Conservation (phyloP, 129 eudicot species). For the Chrysanthemum makinoi region DNA sequence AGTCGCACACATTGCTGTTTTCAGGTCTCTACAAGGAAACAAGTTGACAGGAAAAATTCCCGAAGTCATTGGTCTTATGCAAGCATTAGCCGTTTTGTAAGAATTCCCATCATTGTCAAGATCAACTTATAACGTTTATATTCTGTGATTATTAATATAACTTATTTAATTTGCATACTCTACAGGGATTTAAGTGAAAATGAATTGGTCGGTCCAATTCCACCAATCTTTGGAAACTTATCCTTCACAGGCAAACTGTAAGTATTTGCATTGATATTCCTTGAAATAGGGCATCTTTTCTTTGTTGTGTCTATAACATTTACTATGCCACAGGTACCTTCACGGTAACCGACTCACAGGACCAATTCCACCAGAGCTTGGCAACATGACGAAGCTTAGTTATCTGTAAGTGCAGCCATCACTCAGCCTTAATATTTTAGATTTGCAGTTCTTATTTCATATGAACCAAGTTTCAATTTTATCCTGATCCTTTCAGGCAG, state of each 20-base stretch:
- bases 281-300: background rate
- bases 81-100: conserved; percentile 90
- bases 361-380: conserved; percentile 81
- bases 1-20: background rate
- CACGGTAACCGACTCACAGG: conserved; percentile 91
- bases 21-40: conserved; percentile 85
- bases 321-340: conserved; percentile 49
- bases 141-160: background rate
- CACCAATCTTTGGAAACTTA: conserved; percentile 81
- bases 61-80: conserved; percentile 89
- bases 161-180: background rate
- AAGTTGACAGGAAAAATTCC: conserved; percentile 75
- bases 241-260: conserved; percentile 90
- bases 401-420: conserved; percentile 55
- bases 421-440: background rate
- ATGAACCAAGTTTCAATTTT: background rate
- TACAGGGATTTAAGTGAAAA: conserved; percentile 86
- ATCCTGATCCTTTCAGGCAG: conserved; percentile 57
- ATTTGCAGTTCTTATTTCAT: background rate
- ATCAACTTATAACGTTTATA: background rate
- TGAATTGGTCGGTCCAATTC: conserved; percentile 78
- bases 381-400: conserved; percentile 87
- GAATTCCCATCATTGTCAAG: conserved; percentile 18
- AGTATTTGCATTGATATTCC: conserved; percentile 17
- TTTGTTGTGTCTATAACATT: background rate